A percentile compares a stretch with the other conserved stretches of the same genome.
phyloP scores from a whole-genome alignment of 2,329 filamentous ascomycete genomes.

The Phaeosphaeriaceae sp. region DNA sequence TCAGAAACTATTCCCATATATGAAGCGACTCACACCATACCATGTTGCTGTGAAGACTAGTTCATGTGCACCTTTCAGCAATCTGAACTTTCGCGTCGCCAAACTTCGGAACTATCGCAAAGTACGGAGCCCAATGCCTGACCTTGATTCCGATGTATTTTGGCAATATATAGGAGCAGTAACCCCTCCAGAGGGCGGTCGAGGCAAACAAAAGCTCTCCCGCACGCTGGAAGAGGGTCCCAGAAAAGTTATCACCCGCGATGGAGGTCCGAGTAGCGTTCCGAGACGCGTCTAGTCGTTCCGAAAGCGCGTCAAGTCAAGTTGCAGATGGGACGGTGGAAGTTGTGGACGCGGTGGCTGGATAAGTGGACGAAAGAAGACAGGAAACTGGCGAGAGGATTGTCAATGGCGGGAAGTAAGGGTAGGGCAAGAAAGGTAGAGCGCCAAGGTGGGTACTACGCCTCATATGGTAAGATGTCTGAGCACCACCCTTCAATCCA shows the following conservation, averaged over 20 bases:
- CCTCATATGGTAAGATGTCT: conserved; percentile 34
- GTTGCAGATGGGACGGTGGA: conserved; percentile 35
- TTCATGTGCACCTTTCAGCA: conserved; percentile 40
- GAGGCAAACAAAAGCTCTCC: conserved; percentile 17
- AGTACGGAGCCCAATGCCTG: conserved; percentile 18
- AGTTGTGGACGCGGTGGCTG: conserved; percentile 34
- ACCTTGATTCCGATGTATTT: conserved; percentile 2
- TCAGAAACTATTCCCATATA: conserved; percentile 20
- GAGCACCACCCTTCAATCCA: conserved; percentile 35
- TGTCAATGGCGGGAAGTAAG: conserved; percentile 42
- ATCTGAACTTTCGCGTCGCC: conserved; percentile 34
- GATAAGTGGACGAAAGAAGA: conserved; percentile 35
- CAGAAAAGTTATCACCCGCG: conserved; percentile 40
- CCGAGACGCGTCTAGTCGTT: conserved; percentile 48
- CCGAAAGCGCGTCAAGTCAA: conserved; percentile 52
- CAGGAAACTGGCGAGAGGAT: conserved; percentile 43
- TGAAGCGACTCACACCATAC: conserved; percentile 29
- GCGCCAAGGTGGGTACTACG: conserved; percentile 28
- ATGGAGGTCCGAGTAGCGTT: conserved; percentile 39
- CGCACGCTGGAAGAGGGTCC: conserved; percentile 27
- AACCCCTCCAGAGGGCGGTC: conserved; percentile 14
- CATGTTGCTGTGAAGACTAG: conserved; percentile 36
- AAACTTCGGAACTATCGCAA: conserved; percentile 34
- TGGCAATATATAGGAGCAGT: conserved; percentile 7
- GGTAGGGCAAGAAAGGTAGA: conserved; percentile 36